A percentile compares a stretch with the other conserved stretches of the same genome.
Conservation (phyloP, 2,329 filamentous ascomycete species). For the Paramyrothecium sp. region DNA sequence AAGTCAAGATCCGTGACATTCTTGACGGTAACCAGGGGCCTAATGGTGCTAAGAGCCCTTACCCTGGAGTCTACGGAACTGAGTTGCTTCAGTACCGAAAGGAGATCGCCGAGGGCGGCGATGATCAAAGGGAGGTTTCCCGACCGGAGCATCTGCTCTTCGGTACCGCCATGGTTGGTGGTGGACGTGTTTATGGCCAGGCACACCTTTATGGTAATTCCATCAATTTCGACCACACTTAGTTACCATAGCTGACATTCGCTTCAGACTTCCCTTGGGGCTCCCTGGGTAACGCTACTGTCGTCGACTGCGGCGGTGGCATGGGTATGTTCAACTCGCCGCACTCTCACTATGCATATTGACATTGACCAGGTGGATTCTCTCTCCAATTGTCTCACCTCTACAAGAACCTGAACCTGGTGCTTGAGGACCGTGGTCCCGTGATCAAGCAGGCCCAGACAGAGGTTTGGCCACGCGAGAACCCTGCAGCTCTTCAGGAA, state of each 20-base stretch:
- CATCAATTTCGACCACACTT: not conserved
- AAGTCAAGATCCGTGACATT: not conserved
- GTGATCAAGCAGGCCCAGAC: constrained; percentile 20
- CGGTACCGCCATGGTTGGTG: constrained; percentile 3
- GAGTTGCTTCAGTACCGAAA: constrained; percentile 1
- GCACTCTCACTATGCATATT: not conserved
- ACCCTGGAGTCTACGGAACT: constrained; percentile 23
- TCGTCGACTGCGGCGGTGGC: constrained; percentile 8
- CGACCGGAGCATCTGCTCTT: constrained; percentile 1
- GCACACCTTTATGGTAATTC: constrained; percentile 2
- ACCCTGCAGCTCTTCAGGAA: constrained; percentile 5
- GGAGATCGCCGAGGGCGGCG: constrained; percentile 5
- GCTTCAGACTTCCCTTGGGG: constrained; percentile 31
- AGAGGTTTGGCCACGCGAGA: constrained; percentile 27
- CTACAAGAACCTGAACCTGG: constrained; percentile 29
- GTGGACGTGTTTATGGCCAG: constrained; percentile 1
- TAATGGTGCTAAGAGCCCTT: constrained; percentile 5
- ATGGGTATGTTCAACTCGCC: constrained; percentile 3
- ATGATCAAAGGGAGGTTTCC: constrained; percentile 9
- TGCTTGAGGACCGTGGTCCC: constrained; percentile 31
- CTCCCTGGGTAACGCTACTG: not conserved
- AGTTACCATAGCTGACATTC: not conserved
- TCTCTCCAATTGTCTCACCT: constrained; percentile 20
- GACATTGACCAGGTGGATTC: constrained; percentile 21
- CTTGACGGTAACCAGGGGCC: not conserved